Evolutionary conservation across 192 early-diverging fungal species (phyloP).

Genomic region (Dissophora ornata): DNA sequence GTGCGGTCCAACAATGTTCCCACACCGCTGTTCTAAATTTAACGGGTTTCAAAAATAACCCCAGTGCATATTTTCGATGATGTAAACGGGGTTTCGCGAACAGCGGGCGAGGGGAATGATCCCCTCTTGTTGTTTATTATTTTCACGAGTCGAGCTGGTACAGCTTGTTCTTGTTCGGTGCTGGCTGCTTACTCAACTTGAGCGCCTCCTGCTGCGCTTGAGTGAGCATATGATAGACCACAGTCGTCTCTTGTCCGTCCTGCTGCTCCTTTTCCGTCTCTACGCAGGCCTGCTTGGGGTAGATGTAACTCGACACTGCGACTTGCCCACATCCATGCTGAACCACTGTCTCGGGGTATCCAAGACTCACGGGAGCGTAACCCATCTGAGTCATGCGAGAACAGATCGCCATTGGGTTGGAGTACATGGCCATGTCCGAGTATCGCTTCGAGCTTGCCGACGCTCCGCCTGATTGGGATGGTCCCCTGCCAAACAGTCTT

Average conservation of each 20-base stretch:
- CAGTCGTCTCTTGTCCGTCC: constrained; percentile 40
- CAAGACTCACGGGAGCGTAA: constrained; percentile 44
- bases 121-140: no score
- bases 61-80: no score
- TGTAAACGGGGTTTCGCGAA: no score
- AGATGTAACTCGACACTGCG: constrained; percentile 46
- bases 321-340: constrained; percentile 46
- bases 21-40: no score
- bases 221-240: constrained; percentile 46
- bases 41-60: no score
- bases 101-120: no score
- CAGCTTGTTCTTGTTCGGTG: constrained; percentile 14
- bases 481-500: background rate
- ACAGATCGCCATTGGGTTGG: constrained; percentile 29
- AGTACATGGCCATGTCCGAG: constrained; percentile 47
- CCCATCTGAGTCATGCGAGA: constrained; percentile 49
- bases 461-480: background rate
- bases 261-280: constrained; percentile 40
- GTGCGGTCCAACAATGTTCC: no score
- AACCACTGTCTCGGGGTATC: constrained; percentile 44
- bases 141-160: constrained; percentile 27
- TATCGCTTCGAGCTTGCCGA: constrained; percentile 21
- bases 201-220: constrained; percentile 52
- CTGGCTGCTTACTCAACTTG: constrained; percentile 36
- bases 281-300: constrained; percentile 51